Base-by-base conservation (phyloP, 768 basidiomycete species). In the Tephrocybe sp. region DNA sequence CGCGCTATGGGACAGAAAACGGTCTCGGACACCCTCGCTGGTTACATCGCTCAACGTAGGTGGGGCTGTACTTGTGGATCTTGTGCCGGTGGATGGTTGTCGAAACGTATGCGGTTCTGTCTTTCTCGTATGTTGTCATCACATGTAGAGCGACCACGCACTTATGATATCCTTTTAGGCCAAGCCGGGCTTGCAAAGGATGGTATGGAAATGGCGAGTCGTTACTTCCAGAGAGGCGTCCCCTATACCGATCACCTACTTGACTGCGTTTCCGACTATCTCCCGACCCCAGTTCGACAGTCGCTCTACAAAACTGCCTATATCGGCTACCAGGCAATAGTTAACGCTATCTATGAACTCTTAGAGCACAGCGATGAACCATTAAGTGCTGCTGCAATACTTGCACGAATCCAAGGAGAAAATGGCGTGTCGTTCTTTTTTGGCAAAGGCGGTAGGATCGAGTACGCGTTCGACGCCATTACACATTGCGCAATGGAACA, bases 391-490 rank as follows among this genome's bases (percentile, higher is more conserved):
- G 31, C 9, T 4, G 44, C 42, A 9, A 43, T 52, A 38, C 30
- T 27, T 2, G 48, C 27, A 12, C 50, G 38, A 40, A 11, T 40
- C 39, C 16, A 0, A 1, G 11, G 25, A 5, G 24, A 33, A 24
- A 15, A 42, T 9, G 41, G 41, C 22, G 41, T 36, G 3, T 3
- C 19, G 10, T 55, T 52, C 31, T 69, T 51, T 45, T 53, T 66
- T 37, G 34, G 44, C 27, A 60, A 58, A 15, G 67, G 67, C 16
- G 67, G 67, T 7, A 48, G 50, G 33, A 50, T 60, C 23, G 61
- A 54, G 46, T 61, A 59, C 51, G 65, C 57, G 16, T 60, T 66
- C 13, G 66, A 67, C 52, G 62, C 62, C 36, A 50, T 65, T 25
- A 61, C 60, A 18, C 51, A 63, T 44, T 52, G 53, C 18, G 64